phyloP scores from a whole-genome alignment of 495 filamentous ascomycete species.

The Hypoxylon lienhwacheense region DNA sequence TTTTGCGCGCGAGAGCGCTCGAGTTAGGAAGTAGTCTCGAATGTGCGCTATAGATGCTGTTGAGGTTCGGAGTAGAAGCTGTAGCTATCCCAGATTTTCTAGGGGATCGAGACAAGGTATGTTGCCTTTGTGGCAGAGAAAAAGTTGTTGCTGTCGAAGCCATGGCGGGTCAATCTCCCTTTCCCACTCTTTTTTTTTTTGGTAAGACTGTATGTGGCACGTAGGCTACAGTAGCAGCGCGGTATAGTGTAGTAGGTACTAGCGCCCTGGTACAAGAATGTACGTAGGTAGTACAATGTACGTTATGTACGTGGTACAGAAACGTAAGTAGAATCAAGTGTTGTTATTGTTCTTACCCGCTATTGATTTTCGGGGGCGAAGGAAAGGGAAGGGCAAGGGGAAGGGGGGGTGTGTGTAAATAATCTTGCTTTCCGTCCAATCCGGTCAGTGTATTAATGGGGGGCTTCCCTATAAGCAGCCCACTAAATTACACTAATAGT shows the following conservation, averaged over 20 bases:
- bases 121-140: slow-evolving; percentile 25
- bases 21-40: slow-evolving; percentile 46
- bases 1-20: slow-evolving; percentile 62
- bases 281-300: too few species aligned
- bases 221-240: too few species aligned
- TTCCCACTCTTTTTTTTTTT: slow-evolving; percentile 19
- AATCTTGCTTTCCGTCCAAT: not conserved
- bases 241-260: slow-evolving; percentile 1
- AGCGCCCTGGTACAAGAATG: not conserved
- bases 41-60: slow-evolving; percentile 50
- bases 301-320: too few species aligned
- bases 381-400: too few species aligned
- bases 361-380: slow-evolving; percentile 38
- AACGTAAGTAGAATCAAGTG: too few species aligned
- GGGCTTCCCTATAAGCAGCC: slow-evolving; percentile 18
- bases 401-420: slow-evolving; percentile 20
- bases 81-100: slow-evolving; percentile 53
- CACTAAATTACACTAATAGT: slow-evolving; percentile 21
- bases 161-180: slow-evolving; percentile 33
- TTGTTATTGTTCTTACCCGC: slow-evolving; percentile 30
- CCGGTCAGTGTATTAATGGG: not conserved
- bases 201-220: too few species aligned
- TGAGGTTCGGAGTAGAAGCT: slow-evolving; percentile 62
- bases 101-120: slow-evolving; percentile 33
- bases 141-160: slow-evolving; percentile 36